Evolutionary conservation across 1,284 basidiomycete genomes (phyloP).

Genomic region (Ustilago hordei): DNA sequence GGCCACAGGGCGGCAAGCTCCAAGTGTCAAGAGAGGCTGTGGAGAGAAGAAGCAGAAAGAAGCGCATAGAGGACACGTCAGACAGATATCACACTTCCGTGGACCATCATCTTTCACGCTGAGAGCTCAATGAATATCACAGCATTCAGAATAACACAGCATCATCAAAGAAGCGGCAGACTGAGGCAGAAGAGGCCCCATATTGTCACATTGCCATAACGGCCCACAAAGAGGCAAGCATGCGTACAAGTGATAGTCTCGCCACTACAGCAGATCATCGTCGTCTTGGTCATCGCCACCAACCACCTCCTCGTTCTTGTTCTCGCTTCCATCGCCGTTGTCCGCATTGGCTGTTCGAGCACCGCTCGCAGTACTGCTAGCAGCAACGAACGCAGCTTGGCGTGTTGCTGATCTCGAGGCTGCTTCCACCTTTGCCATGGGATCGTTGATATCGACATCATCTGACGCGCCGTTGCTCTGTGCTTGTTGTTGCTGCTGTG

Average conservation of each 20-base stretch:
- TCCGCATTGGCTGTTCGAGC: conserved; percentile 77
- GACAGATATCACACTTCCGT: conserved; percentile 10
- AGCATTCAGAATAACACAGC: too few species aligned
- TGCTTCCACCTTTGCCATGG: conserved; percentile 73
- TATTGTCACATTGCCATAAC: not conserved
- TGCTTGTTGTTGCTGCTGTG: conserved; percentile 23
- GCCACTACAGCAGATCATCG: conserved; percentile 60
- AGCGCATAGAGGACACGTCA: conserved; percentile 18
- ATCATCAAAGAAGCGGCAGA: not conserved
- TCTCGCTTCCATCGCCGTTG: conserved; percentile 71
- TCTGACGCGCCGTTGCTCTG: conserved; percentile 64
- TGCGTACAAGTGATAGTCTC: not conserved
- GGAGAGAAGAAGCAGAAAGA: conserved; percentile 20
- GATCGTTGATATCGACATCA: conserved; percentile 72
- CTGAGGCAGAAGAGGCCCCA: not conserved
- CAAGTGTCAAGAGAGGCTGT: not conserved
- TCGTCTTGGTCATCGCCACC: conserved; percentile 65
- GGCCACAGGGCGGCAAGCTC: not conserved
- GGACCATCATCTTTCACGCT: conserved; percentile 1
- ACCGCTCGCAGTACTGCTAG: conserved; percentile 73
- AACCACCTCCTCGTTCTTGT: conserved; percentile 55
- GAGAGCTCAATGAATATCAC: not conserved
- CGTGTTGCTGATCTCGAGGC: conserved; percentile 17
- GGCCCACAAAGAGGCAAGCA: too few species aligned
- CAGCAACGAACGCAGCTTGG: conserved; percentile 45